Percentiles rank a stretch among this genome's conserved stretches.
These are phyloP conservation scores for Pseudogymnoascus sp. DNA, from an alignment of 2,329 filamentous ascomycete genomes.

Conservation along the genomic window DNA sequence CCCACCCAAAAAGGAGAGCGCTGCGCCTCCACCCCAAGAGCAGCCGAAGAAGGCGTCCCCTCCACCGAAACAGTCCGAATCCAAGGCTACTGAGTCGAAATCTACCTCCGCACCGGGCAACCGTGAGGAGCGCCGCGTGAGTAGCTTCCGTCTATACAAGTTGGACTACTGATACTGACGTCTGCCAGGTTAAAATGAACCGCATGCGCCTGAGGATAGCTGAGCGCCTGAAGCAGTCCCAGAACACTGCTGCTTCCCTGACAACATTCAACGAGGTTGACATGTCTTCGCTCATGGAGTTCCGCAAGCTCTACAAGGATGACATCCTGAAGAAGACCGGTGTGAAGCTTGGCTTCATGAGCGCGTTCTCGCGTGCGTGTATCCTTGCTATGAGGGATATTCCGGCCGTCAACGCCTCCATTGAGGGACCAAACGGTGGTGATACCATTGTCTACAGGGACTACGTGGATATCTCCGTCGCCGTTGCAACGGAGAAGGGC, in stretches of 20 bases:
- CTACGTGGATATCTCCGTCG: constrained; percentile 96
- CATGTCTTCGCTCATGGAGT: constrained; percentile 96
- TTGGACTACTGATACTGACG: constrained; percentile 13
- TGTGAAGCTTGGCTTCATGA: constrained; percentile 99
- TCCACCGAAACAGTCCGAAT: constrained; percentile 30
- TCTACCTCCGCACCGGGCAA: constrained; percentile 48
- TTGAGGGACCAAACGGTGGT: constrained; percentile 88
- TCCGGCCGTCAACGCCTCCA: constrained; percentile 92
- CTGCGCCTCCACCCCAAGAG: constrained; percentile 31
- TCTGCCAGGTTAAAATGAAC: constrained; percentile 90
- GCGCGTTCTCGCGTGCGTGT: constrained; percentile 84
- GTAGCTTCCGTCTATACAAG: constrained; percentile 28
- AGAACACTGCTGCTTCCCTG: constrained; percentile 93
- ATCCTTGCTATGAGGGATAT: constrained; percentile 90
- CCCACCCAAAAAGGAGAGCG: constrained; percentile 32
- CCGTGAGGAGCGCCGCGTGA: constrained; percentile 80
- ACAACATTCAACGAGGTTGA: constrained; percentile 99
- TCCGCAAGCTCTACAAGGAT: constrained; percentile 96
- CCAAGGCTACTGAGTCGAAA: constrained; percentile 26
- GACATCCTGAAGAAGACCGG: constrained; percentile 92
- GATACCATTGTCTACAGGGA: constrained; percentile 98
- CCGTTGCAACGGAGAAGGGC: constrained; percentile 94
- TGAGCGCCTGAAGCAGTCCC: constrained; percentile 96
- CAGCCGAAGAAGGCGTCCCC: constrained; percentile 32
- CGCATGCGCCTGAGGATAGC: constrained; percentile 96